Base-by-base conservation (phyloP, 2,329 filamentous ascomycete genomes). In the Neocucurbitaria cava region DNA sequence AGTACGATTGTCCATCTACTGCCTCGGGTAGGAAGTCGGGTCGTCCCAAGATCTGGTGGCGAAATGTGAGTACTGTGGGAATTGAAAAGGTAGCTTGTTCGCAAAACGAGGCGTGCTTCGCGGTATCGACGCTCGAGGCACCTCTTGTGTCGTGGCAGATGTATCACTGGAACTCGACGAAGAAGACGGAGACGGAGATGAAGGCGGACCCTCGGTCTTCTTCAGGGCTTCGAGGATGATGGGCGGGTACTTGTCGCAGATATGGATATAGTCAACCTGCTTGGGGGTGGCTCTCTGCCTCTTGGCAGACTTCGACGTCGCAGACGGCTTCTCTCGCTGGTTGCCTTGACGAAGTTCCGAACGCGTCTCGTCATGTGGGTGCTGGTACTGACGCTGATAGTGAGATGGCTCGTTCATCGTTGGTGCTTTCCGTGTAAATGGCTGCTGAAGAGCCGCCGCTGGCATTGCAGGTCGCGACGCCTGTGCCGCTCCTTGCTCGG, bases 161-260 rank as follows among this genome's bases (percentile, higher is more conserved):
- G n/a, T 39, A 23, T 54, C 52, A 38, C 54, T 61, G 1, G 50
- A 59, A 36, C 49, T 51, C 15, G 53, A 54, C 15, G 59, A 62
- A 18, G 56, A 54, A 7, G 51, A 54, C 10, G 41, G n/a, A 13
- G 48, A 30, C 18, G 23, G 40, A 7, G 51, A 54, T 8, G 41
- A 18, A 13, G 48, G 33, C 18, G 23, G 40, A 7, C 41, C 17
- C 8, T 51, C 43, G 13, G 56, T 15, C 35, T 57, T 54, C 15
- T 52, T 53, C 6, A 64, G 44, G 2, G 33, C 49, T 42, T 65
- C 49, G 8, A 61, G 46, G 7, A 70, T 46, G 4, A 66, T 49
- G 7, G 49, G 45, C 5, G 67, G 66, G 18, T 63, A 62, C 15
- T 66, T 55, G 7, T 69, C 66, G 18, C 62, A 61, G 1, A 69